phyloP scores from a whole-genome alignment of 371 early-diverging fungal species.

The Actinomortierella ambigua region DNA sequence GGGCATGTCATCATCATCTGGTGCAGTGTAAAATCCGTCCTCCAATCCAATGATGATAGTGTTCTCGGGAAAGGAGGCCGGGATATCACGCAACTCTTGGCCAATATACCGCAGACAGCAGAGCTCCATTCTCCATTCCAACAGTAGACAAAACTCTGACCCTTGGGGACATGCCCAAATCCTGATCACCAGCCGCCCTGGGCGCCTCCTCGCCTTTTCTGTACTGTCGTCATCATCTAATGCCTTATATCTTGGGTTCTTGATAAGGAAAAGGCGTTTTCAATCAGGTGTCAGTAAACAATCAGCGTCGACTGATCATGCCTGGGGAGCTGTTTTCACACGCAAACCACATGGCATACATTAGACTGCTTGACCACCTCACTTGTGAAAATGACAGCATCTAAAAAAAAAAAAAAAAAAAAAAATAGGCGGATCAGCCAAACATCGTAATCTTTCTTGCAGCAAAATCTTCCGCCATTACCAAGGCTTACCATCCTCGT shows the following conservation, averaged over 20 bases:
- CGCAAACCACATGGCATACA: conserved; percentile 12
- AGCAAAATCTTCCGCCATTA: neutral
- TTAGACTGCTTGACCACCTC: conserved; percentile 29
- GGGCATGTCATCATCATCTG: conserved; percentile 37
- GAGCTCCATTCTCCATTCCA: conserved; percentile 60
- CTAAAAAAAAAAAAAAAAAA: conserved; percentile 4
- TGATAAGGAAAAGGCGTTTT: neutral
- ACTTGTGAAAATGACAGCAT: conserved; percentile 45
- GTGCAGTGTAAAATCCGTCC: conserved; percentile 62
- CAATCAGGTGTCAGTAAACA: too few relatives aligned
- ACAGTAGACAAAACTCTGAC: conserved; percentile 50
- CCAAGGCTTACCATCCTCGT: conserved; percentile 23
- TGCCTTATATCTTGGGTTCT: conserved; percentile 36
- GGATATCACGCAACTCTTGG: conserved; percentile 51
- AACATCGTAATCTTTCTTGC: neutral
- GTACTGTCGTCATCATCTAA: conserved; percentile 29
- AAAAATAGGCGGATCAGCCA: neutral
- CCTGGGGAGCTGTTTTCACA: too few relatives aligned
- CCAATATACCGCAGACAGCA: conserved; percentile 53
- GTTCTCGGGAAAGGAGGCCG: conserved; percentile 54
- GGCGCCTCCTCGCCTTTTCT: conserved; percentile 15
- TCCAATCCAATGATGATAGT: conserved; percentile 57
- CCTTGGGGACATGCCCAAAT: conserved; percentile 54
- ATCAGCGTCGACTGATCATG: too few relatives aligned
- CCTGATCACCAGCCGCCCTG: conserved; percentile 39